Evolutionary conservation across 495 filamentous ascomycete species (phyloP), one percentile per base, ranked within the genome.

Genomic region (Apodospora peruviana): DNA sequence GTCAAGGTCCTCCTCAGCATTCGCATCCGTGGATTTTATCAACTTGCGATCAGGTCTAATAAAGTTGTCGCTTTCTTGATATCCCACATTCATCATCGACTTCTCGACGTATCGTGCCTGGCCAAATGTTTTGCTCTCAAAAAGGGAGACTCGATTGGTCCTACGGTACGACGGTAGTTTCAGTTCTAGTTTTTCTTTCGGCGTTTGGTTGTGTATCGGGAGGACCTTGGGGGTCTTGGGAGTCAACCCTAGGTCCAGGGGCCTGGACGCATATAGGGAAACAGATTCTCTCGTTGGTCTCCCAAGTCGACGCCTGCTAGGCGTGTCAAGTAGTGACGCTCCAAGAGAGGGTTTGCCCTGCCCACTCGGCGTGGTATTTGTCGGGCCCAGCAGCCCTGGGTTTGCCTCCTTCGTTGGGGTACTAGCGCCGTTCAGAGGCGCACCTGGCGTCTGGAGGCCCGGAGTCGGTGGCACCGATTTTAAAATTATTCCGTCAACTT

Each of bases 41-140:
- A 96, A 72, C 46, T 76, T 85, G 45, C 79, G 77, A 48, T 88
- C 81, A 8, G 89, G 87, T 4, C 87, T 82, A 22, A 87, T 75
- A 57, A 87, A 96, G 37, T 90, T 74, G 60, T 96, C 91, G 54
- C 83, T 94, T 68, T 94, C 87, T 61, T 97, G 94, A 58, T 96
- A 98, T 29, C 93, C 93, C 19, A 95, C 83, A 57, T 84, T 90
- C 50, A 89, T 87, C 90, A 98, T 93, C 2, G 87, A 84, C 49
- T 87, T 87, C 63, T 96, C 90, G 40, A 96, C 89, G 56, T 79
- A 79, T 53, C 75, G 65, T 10, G 76, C 75, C 40, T 77, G 73
- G 10, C 75, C 76, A 49, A 76, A 72, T 2, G 64, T 68, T 54
- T 79, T 79, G 50, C 74, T 77, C 57, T 81, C 77, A 41, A 79